Conservation (phyloP, 345 rosid species). For the Camelina neglecta region DNA sequence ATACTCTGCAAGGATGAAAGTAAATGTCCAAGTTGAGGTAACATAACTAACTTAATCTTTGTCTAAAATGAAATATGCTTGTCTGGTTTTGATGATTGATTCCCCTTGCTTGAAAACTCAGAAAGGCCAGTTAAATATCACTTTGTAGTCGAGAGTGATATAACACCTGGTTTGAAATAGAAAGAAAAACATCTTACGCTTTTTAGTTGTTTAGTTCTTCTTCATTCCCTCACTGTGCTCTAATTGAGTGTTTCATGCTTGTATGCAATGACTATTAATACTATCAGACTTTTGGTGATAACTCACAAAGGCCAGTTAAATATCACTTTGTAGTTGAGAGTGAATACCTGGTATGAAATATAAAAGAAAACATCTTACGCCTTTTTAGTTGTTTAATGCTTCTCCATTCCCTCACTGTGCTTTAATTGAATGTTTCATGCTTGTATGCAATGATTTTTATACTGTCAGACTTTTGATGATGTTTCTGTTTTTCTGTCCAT, state of each 20-base stretch:
- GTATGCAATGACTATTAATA: slow-evolving; percentile 1
- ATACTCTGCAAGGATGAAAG: slow-evolving; percentile 72
- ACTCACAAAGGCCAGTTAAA: background rate
- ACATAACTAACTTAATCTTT: slow-evolving; percentile 14
- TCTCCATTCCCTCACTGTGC: slow-evolving; percentile 2
- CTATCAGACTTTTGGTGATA: slow-evolving; percentile 12
- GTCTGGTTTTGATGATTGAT: background rate
- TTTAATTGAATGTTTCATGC: background rate
- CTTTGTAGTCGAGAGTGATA: background rate
- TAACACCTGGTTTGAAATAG: background rate
- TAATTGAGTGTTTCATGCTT: background rate
- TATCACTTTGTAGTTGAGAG: background rate
- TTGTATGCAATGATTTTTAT: slow-evolving; percentile 3
- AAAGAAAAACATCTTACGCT: background rate
- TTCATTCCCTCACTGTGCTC: slow-evolving; percentile 8
- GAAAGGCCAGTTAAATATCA: slow-evolving; percentile 1
- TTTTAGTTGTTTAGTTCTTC: background rate
- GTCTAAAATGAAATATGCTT: background rate
- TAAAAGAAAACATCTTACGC: background rate
- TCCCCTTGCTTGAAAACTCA: slow-evolving; percentile 11
- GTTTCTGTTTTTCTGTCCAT: slow-evolving; percentile 25
- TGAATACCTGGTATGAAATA: background rate
- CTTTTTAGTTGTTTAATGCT: slow-evolving; percentile 1
- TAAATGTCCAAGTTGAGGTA: slow-evolving; percentile 72
- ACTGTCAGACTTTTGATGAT: slow-evolving; percentile 9